phyloP scores from a whole-genome alignment of 352 stramenopile species.

The Pythium utonaiense region DNA sequence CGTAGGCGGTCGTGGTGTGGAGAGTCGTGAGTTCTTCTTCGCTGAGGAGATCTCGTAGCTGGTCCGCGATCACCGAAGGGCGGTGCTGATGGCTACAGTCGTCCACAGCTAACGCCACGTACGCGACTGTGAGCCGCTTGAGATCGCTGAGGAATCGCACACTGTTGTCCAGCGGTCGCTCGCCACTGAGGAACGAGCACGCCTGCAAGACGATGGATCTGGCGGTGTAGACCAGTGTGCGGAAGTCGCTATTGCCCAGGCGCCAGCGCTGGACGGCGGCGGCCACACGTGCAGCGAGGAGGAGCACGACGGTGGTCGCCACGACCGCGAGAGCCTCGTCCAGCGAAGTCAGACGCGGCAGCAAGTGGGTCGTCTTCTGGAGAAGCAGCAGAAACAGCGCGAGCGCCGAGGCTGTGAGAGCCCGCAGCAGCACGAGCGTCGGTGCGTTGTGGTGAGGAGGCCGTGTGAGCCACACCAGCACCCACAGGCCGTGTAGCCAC shows the following conservation, averaged over 20 bases:
- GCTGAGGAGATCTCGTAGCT: conserved; percentile 36
- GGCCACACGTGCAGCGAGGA: conserved; percentile 42
- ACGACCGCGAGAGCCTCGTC: conserved; percentile 35
- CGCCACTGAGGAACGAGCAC: conserved; percentile 1
- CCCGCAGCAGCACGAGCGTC: background rate
- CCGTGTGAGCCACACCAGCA: background rate
- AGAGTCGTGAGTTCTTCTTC: conserved; percentile 42
- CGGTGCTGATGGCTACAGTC: conserved; percentile 42
- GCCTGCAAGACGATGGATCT: conserved; percentile 35
- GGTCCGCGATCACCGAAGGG: conserved; percentile 24
- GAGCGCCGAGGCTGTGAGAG: background rate
- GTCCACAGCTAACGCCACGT: conserved; percentile 52
- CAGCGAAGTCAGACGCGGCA: conserved; percentile 5
- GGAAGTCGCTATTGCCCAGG: conserved; percentile 36
- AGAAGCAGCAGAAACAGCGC: background rate
- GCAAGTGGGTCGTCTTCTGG: background rate
- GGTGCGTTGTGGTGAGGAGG: background rate
- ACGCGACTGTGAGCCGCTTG: conserved; percentile 55
- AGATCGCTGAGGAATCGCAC: conserved; percentile 52
- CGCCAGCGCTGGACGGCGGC: conserved; percentile 44
- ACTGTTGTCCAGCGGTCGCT: conserved; percentile 19
- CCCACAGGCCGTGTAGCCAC: background rate
- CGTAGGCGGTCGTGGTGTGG: conserved; percentile 32
- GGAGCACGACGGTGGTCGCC: conserved; percentile 35
- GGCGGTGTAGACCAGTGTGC: conserved; percentile 34